phyloP scores from a whole-genome alignment of 164 flowering plant genomes.

The Taxillus chinensis region DNA sequence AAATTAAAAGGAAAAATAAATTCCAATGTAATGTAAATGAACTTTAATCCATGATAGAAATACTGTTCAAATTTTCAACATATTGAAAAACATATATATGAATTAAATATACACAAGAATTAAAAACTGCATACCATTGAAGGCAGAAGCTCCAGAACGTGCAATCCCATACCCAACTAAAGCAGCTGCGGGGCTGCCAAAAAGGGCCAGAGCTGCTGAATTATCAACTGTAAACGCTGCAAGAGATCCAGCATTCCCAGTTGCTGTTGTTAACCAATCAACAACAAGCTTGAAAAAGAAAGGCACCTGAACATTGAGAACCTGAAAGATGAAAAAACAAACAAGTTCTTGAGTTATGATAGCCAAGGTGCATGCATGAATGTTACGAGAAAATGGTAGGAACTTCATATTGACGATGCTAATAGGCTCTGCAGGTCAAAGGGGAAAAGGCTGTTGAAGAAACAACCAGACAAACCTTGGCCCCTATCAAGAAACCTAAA shows the following conservation, averaged over 20 bases:
- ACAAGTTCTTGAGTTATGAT: neutral
- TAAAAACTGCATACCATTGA: slow-evolving; percentile 56
- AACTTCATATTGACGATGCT: too few relatives aligned
- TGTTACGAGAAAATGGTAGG: neutral
- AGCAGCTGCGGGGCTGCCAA: slow-evolving; percentile 83
- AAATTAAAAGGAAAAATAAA: too few relatives aligned
- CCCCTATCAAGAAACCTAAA: slow-evolving; percentile 68
- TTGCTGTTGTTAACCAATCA: slow-evolving; percentile 76
- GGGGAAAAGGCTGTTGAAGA: neutral
- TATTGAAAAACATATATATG: neutral
- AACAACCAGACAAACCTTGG: slow-evolving; percentile 40
- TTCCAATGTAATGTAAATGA: too few relatives aligned
- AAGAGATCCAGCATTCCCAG: slow-evolving; percentile 47
- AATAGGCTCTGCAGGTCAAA: neutral
- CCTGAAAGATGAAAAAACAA: slow-evolving; percentile 28
- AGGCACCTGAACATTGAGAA: slow-evolving; percentile 94
- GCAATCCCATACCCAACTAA: slow-evolving; percentile 96
- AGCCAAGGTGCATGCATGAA: neutral
- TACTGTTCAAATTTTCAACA: too few relatives aligned
- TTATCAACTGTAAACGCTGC: slow-evolving; percentile 58
- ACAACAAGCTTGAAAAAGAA: slow-evolving; percentile 92
- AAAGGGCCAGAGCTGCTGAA: slow-evolving; percentile 53
- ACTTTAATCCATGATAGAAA: too few relatives aligned
- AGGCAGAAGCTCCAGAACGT: slow-evolving; percentile 81
- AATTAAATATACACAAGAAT: slow-evolving; percentile 2